Conservation (phyloP, 768 basidiomycete species). For the Agrocybe chaxingu region DNA sequence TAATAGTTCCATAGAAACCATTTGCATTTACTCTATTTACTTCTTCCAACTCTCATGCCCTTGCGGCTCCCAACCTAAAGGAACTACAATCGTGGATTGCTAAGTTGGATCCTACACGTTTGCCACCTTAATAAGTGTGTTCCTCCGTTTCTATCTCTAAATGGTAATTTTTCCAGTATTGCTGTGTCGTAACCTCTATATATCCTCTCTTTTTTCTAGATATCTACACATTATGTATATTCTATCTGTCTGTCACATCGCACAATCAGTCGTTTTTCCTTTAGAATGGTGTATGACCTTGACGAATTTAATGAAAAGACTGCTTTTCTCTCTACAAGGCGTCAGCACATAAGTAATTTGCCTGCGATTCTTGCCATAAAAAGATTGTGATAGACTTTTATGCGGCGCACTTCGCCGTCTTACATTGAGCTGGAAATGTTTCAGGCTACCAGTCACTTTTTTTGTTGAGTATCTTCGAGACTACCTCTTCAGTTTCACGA, state of each 20-base stretch:
- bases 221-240: constrained; percentile 17
- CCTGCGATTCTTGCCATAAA: constrained; percentile 11
- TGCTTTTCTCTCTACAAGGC: constrained; percentile 1
- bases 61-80: constrained; percentile 78
- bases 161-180: constrained; percentile 15
- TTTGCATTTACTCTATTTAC: constrained; percentile 91
- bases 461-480: too few species aligned
- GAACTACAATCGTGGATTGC: constrained; percentile 83
- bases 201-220: constrained; percentile 8
- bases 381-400: background rate
- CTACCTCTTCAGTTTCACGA: too few species aligned
- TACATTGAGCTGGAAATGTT: background rate
- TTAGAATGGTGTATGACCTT: constrained; percentile 4
- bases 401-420: background rate
- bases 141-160: constrained; percentile 12
- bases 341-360: too few species aligned
- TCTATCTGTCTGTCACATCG: constrained; percentile 10
- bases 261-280: constrained; percentile 4
- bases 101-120: constrained; percentile 81
- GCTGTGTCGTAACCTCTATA: constrained; percentile 9
- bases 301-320: background rate
- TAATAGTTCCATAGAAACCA: constrained; percentile 52
- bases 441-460: too few species aligned
- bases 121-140: constrained; percentile 28
- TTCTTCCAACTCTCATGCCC: constrained; percentile 85